These are phyloP conservation scores for Halenospora varia DNA, from an alignment of 495 filamentous ascomycete species.

Conservation along the genomic window DNA sequence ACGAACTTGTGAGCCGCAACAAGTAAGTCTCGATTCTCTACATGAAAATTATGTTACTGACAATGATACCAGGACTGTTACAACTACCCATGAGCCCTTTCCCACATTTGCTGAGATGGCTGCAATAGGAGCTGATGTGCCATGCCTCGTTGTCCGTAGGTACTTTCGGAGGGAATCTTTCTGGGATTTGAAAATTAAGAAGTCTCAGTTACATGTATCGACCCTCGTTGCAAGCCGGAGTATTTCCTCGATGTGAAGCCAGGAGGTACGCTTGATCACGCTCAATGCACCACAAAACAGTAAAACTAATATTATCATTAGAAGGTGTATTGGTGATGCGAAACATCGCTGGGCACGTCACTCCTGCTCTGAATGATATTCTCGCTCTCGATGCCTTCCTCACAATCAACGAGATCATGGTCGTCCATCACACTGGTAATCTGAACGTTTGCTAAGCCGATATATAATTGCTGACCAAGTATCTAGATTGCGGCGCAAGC, in stretches of 20 bases:
- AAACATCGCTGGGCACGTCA: not conserved
- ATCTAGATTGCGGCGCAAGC: not conserved
- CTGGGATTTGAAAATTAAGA: not conserved
- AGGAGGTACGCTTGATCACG: constrained; percentile 9
- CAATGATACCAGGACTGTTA: not conserved
- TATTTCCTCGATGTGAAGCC: constrained; percentile 17
- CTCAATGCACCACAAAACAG: not conserved
- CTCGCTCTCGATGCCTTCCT: not conserved
- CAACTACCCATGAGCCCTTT: not conserved
- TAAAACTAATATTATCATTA: not conserved
- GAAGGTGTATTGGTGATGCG: not conserved
- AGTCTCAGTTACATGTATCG: constrained; percentile 24
- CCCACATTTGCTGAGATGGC: constrained; percentile 5
- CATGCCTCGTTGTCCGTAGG: not conserved
- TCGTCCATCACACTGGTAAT: constrained; percentile 5
- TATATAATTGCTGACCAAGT: not conserved
- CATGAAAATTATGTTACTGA: not conserved
- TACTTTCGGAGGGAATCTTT: not conserved
- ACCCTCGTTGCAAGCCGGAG: constrained; percentile 26
- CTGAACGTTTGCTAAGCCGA: not conserved
- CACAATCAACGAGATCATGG: not conserved
- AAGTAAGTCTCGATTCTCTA: not conserved
- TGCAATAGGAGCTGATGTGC: not conserved
- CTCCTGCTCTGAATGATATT: not conserved
- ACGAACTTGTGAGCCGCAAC: not conserved